Evolutionary conservation across 495 filamentous ascomycete species (phyloP).

Genomic region (Choiromyces venosus): DNA sequence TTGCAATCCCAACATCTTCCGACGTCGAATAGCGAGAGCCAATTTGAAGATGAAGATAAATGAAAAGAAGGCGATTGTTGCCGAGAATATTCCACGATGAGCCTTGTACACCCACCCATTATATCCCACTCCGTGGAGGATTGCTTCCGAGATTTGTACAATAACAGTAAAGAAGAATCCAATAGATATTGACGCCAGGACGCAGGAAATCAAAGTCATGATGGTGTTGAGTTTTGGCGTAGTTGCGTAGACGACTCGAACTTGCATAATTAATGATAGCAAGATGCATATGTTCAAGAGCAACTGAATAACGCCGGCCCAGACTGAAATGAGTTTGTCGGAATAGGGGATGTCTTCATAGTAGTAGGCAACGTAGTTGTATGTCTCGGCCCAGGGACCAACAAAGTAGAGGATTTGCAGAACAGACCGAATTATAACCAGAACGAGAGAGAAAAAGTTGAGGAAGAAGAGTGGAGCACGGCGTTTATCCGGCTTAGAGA

Average conservation of each 20-base stretch:
- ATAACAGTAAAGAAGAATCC: constrained; percentile 56
- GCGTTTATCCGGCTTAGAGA: constrained; percentile 61
- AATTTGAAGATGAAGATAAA: constrained; percentile 67
- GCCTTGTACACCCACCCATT: constrained; percentile 50
- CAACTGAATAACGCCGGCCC: constrained; percentile 52
- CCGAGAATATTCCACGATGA: constrained; percentile 54
- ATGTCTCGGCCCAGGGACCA: constrained; percentile 53
- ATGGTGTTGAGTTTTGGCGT: constrained; percentile 41
- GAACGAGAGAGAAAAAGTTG: constrained; percentile 54
- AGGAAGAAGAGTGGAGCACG: constrained; percentile 57
- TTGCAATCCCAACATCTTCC: constrained; percentile 53
- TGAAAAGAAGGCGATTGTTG: constrained; percentile 70
- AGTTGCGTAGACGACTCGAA: constrained; percentile 58
- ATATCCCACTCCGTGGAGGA: constrained; percentile 44
- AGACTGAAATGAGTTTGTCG: constrained; percentile 51
- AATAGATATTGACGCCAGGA: constrained; percentile 54
- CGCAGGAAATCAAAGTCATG: constrained; percentile 50
- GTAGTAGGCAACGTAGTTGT: constrained; percentile 54
- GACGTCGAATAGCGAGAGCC: constrained; percentile 54
- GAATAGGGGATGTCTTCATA: constrained; percentile 47
- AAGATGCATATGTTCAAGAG: constrained; percentile 59
- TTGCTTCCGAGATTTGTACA: constrained; percentile 53
- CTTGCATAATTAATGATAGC: constrained; percentile 66
- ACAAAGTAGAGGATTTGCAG: constrained; percentile 57
- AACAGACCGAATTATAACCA: constrained; percentile 58